phyloP scores from a whole-genome alignment of 2,329 filamentous ascomycete species.

The Scedosporium dehoogii region DNA sequence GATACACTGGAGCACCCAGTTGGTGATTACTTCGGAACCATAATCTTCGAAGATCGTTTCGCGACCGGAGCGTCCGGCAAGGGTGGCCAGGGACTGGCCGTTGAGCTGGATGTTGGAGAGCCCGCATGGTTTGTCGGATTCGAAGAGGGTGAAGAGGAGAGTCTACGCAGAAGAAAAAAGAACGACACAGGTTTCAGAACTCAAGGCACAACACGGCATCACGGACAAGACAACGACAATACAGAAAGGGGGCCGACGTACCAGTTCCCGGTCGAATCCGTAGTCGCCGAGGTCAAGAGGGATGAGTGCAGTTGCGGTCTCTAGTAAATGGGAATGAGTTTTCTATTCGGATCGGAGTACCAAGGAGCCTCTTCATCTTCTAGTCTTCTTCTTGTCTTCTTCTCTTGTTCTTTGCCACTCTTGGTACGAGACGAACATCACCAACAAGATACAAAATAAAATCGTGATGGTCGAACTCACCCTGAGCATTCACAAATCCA shows the following conservation, averaged over 20 bases:
- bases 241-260: not conserved
- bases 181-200: slow-evolving; percentile 3
- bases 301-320: slow-evolving; percentile 3
- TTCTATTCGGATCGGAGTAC: not conserved
- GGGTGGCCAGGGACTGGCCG: slow-evolving; percentile 29
- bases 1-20: slow-evolving; percentile 38
- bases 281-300: slow-evolving; percentile 5
- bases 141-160: slow-evolving; percentile 5
- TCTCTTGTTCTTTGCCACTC: not conserved
- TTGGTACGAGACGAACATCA: not conserved
- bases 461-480: not conserved
- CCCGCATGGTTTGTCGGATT: not conserved
- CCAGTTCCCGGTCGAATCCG: slow-evolving; percentile 5
- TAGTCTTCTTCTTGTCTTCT: too few relatives aligned
- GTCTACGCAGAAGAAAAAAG: not conserved
- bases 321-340: not conserved
- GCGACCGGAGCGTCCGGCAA: slow-evolving; percentile 27
- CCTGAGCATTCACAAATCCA: not conserved
- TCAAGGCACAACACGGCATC: not conserved
- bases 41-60: slow-evolving; percentile 29
- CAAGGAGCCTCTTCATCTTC: too few relatives aligned
- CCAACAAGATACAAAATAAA: not conserved
- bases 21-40: slow-evolving; percentile 28
- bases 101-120: slow-evolving; percentile 35
- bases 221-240: not conserved